phyloP scores from a whole-genome alignment of 805 yeast species.

The Candida silvicultrix region DNA sequence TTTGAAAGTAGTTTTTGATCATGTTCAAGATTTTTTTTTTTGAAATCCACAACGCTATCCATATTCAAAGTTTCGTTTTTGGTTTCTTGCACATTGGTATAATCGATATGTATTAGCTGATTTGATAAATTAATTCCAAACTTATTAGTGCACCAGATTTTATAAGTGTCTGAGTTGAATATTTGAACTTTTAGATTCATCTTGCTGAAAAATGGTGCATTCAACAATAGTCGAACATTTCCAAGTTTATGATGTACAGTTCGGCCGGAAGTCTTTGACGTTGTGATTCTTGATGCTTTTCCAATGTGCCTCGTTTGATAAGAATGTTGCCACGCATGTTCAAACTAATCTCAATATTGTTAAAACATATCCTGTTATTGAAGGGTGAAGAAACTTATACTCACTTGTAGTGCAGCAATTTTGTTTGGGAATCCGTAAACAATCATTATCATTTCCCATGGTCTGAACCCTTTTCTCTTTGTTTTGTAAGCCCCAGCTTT shows the following conservation, averaged over 20 bases:
- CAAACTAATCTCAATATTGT: constrained; percentile 36
- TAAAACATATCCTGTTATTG: too few relatives aligned
- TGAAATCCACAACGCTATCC: constrained; percentile 22
- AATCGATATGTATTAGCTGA: constrained; percentile 2
- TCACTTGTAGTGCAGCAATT: constrained; percentile 53
- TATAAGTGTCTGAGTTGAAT: constrained; percentile 28
- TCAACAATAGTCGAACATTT: constrained; percentile 37
- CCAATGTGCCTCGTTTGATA: constrained; percentile 57
- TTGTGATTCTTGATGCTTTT: constrained; percentile 30
- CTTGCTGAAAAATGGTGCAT: constrained; percentile 34
- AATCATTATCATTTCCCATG: constrained; percentile 64
- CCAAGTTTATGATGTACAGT: constrained; percentile 42
- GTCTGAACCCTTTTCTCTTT: constrained; percentile 48
- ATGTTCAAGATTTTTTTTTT: constrained; percentile 6
- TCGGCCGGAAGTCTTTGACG: constrained; percentile 30
- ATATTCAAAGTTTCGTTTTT: constrained; percentile 17
- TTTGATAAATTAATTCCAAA: constrained; percentile 7
- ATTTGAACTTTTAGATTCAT: constrained; percentile 42
- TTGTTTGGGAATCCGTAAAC: constrained; percentile 71
- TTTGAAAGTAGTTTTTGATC: constrained; percentile 10
- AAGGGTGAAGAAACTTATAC: too few relatives aligned
- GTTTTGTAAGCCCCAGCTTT: constrained; percentile 71
- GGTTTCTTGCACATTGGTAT: not conserved
- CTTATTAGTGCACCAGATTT: constrained; percentile 16
- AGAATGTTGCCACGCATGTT: constrained; percentile 80